These are phyloP conservation scores for Parathielavia appendiculata DNA, from an alignment of 495 filamentous ascomycete genomes.

Conservation along the genomic window DNA sequence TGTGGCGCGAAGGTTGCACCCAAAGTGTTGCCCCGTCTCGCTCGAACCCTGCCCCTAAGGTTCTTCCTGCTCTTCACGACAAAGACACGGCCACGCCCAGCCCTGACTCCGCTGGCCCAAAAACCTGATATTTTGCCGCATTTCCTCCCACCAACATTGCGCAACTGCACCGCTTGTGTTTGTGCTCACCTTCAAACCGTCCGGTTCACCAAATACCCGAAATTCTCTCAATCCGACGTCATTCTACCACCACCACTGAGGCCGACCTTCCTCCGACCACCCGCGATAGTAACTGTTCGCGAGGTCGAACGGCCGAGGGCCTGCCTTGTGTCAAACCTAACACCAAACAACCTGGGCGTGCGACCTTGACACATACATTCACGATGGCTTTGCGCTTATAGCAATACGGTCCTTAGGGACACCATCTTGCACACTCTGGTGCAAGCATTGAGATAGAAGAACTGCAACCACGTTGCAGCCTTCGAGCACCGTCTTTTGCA, in stretches of 20 bases:
- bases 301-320: slow-evolving; percentile 21
- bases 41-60: slow-evolving; percentile 12
- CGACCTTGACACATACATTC: slow-evolving; percentile 14
- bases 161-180: slow-evolving; percentile 6
- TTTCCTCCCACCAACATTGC: slow-evolving; percentile 16
- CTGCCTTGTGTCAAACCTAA: slow-evolving; percentile 22
- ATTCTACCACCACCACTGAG: slow-evolving; percentile 12
- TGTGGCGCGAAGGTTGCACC: slow-evolving; percentile 4
- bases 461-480: slow-evolving; percentile 25
- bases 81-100: slow-evolving; percentile 19
- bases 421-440: slow-evolving; percentile 30
- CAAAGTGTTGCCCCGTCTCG: slow-evolving; percentile 1
- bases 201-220: slow-evolving; percentile 2
- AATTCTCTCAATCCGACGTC: slow-evolving; percentile 13
- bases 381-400: slow-evolving; percentile 51
- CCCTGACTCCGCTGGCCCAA: slow-evolving; percentile 22
- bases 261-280: slow-evolving; percentile 5
- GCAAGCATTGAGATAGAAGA: slow-evolving; percentile 24
- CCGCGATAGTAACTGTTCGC: neutral
- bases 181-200: slow-evolving; percentile 1
- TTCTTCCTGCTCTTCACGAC: slow-evolving; percentile 6
- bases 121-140: slow-evolving; percentile 33
- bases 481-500: slow-evolving; percentile 9
- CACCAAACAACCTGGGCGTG: slow-evolving; percentile 17
- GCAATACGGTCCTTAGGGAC: slow-evolving; percentile 55